Evolutionary conservation across 2,329 filamentous ascomycete species (phyloP).

Genomic region (Colletotrichum sp.): DNA sequence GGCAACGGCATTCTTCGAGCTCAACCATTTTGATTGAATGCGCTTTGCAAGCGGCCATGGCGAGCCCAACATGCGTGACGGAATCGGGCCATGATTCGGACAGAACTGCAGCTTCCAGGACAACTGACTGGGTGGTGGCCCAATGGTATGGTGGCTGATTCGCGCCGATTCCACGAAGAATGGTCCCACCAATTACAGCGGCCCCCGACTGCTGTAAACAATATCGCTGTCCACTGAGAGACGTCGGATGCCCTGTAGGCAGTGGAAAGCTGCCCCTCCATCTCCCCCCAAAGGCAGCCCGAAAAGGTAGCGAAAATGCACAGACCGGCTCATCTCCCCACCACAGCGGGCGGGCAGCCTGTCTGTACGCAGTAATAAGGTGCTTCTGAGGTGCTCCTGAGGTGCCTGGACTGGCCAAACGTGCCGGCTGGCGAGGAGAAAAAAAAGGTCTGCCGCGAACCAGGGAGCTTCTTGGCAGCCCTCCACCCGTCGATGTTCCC

Average conservation of each 20-base stretch:
- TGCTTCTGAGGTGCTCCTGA: neutral
- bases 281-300: neutral
- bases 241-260: neutral
- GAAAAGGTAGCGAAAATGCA: constrained; percentile 1
- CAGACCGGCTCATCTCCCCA: constrained; percentile 7
- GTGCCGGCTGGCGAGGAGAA: neutral
- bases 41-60: neutral
- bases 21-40: neutral
- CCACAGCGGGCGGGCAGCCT: neutral
- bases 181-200: constrained; percentile 10
- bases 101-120: neutral
- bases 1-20: neutral
- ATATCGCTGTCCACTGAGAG: neutral
- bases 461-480: constrained; percentile 21
- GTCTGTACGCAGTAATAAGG: neutral
- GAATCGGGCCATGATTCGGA: neutral
- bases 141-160: neutral
- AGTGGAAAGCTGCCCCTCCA: constrained; percentile 1
- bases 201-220: neutral
- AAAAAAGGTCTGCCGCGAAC: constrained; percentile 1
- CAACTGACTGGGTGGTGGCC: neutral
- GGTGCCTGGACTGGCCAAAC: neutral
- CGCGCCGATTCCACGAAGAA: neutral
- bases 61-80: neutral
- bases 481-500: constrained; percentile 15